Conservation (phyloP, 1,139 yeast species). For the Candida buenavistaensis region DNA sequence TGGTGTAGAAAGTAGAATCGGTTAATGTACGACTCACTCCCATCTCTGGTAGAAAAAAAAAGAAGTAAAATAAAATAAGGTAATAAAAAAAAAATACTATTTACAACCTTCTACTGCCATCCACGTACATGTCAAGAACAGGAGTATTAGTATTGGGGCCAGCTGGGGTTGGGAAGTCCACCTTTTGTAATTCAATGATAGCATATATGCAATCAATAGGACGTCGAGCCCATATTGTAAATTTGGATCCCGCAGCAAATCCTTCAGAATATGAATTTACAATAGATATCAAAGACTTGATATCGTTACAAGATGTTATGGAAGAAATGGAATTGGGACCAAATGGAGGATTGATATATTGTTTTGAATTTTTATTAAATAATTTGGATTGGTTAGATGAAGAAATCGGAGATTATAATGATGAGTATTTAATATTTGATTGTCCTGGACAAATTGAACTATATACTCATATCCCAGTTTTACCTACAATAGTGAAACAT, state of each 20-base stretch:
- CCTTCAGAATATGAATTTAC: constrained; percentile 90
- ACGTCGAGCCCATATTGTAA: constrained; percentile 90
- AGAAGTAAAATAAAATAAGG: background rate
- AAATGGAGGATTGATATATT: constrained; percentile 89
- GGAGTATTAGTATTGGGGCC: constrained; percentile 97
- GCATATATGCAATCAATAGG: constrained; percentile 89
- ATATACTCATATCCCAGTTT: constrained; percentile 90
- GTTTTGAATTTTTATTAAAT: constrained; percentile 84
- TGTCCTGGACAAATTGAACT: constrained; percentile 98
- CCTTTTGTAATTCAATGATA: constrained; percentile 87
- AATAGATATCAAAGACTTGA: constrained; percentile 87
- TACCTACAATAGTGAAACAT: constrained; percentile 86
- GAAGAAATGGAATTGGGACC: constrained; percentile 94
- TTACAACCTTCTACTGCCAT: background rate
- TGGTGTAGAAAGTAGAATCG: constrained; percentile 55
- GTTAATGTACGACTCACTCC: no score
- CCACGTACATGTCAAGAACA: constrained; percentile 73
- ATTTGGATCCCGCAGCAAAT: constrained; percentile 97
- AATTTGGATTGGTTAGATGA: constrained; percentile 97
- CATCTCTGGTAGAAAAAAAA: no score
- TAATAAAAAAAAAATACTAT: constrained; percentile 1
- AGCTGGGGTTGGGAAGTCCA: constrained; percentile 94
- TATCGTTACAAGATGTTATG: constrained; percentile 94
- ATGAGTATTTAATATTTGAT: constrained; percentile 90
- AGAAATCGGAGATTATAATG: constrained; percentile 90